Base-by-base conservation (phyloP, 192 early-diverging fungal species). In the Geranomyces michiganensis region DNA sequence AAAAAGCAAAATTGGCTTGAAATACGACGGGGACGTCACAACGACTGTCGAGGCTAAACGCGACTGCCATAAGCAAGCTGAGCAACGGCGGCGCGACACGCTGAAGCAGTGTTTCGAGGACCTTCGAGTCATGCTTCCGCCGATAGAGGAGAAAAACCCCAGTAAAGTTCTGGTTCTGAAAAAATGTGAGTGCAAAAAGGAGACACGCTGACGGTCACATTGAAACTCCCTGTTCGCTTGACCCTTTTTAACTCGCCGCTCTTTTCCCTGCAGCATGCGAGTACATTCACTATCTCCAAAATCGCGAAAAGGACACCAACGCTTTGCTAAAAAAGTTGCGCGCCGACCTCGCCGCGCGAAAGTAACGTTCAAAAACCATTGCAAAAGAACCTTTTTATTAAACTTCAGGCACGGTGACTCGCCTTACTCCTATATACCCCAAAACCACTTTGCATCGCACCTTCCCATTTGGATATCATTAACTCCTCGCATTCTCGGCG, bases 81-180 rank as follows among this genome's bases (percentile, higher is more conserved):
- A 99, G 76, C 97, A 99, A 76, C 93, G 92, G 75, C 91, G 97
- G 13, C 85, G 97, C 9, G 97, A 99, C 71, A 91, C 91, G 31
- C 86, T 99, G 5, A 97, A 97, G 65, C 76, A 89, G 48, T 92
- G 91, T 58, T 99, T 99, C 74, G 93, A 97, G 43, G 81, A 89
- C 10, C 77, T 99, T 10, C 79, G 86, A 48, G 60, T 72, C 0
- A 79, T 92, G 32, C 73, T 97, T 43, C 92, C 93, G 12, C 83
- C 88, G 17, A 85, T 93, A 14, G 76, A 87, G 41, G 88, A 92
- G 27, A 94, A 94, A 81, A 85, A 91, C 61, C 90, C 93, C 30
- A 92, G 90, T 79, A 97, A 97, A 69, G 91, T 96, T 0, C 84
- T 90, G 19, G 68, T 97, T 13, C 73, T 97, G 24, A 86, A 89